A percentile compares a stretch with the other conserved stretches of the same genome.
Evolutionary conservation across 176 grass and related monocot genomes (phyloP).

Genomic region (Musa beccarii): DNA sequence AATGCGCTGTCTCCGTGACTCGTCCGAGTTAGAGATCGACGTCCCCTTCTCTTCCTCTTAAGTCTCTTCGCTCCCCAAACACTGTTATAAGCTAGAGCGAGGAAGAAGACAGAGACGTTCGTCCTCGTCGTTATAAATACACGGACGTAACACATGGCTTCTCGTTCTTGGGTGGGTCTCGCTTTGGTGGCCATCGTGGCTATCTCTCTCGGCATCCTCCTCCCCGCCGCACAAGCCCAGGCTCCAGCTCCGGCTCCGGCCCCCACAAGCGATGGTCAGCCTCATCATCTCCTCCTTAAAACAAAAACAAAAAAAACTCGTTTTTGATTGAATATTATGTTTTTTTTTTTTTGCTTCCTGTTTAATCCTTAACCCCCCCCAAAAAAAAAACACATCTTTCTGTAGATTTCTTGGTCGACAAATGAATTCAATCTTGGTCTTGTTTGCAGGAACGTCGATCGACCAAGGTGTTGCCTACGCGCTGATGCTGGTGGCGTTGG

Average conservation of each 20-base stretch:
- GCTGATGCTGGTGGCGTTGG: not conserved
- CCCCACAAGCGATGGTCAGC: not conserved
- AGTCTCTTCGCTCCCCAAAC: no score
- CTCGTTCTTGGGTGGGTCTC: not conserved
- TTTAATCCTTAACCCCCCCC: no score
- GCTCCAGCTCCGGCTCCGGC: not conserved
- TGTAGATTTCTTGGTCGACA: not conserved
- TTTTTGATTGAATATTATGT: not conserved
- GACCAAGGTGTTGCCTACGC: not conserved
- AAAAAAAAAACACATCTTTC: not conserved
- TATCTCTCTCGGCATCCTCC: not conserved
- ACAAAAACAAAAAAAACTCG: no score
- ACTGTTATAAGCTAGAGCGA: no score
- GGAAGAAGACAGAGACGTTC: no score
- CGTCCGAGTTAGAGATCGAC: no score
- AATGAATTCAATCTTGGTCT: not conserved
- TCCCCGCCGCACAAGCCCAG: constrained; percentile 1
- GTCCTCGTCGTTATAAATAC: no score
- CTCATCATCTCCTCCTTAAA: not conserved
- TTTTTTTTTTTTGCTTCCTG: not conserved
- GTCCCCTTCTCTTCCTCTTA: no score
- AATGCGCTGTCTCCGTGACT: no score
- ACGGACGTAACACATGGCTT: not conserved
- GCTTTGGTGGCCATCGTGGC: not conserved
- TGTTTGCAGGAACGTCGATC: not conserved